Evolutionary conservation across 208 protist genomes (phyloP), one percentile per base, ranked within the genome.

Genomic region (Acanthamoeba divionensis): DNA sequence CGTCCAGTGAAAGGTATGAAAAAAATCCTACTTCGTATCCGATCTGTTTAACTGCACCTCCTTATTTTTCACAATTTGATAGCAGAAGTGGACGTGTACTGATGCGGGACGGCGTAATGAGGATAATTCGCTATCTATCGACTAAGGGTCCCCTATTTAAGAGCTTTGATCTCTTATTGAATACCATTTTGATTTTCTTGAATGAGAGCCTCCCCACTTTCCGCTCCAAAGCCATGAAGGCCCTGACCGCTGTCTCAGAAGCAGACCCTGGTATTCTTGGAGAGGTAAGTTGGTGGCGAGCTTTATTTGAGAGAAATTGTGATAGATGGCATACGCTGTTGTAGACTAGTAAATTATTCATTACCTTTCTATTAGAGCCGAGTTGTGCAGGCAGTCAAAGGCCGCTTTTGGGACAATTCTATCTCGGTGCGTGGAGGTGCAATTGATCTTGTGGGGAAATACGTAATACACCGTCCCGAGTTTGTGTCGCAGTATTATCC

Each of bases 91-190:
- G 48, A n/a, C 50, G 79, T 21, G 44, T 88, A 15, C 54, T 88
- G 15, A 71, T 60, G 18, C 50, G 79, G 3, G 79, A 88, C 41
- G 57, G 50, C 29, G 36, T 88, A 38, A 69, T 88, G 54, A 88
- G 69, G 55, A 88, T 88, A 52, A 45, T 52, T n/a, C 79, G 79
- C 33, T 88, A 71, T 41, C 79, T 88, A 0, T 69, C 57, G 0
- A 88, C 79, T 10, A 88, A 69, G 57, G 57, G 79, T 21, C 69
- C 79, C 1, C 24, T 88, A 2, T 44, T 69, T 41, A 21, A 57
- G 24, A 88, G 79, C 79, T 88, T 69, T 36, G 79, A 88, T 38
- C 48, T 36, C 79, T 48, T 88, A 36, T 60, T 88, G 57, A 88
- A 50, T 36, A 52, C 48, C 1, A 88, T 88, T 21, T 24, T 88